Conservation (phyloP, 2,329 filamentous ascomycete species). For the Penicillium olsonii region DNA sequence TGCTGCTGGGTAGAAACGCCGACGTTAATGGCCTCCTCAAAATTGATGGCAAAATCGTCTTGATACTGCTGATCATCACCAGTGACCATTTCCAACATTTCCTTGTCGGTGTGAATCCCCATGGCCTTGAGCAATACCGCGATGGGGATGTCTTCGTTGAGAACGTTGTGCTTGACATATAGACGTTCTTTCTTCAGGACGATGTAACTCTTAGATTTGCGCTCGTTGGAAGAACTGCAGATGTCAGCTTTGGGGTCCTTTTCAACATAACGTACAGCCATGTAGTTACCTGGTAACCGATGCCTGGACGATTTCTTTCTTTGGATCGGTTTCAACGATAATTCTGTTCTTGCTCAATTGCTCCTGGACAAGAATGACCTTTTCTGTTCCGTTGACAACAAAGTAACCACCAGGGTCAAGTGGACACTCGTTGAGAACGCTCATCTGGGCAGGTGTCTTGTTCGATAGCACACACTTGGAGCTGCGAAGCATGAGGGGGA, state of each 20-base stretch:
- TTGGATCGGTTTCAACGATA: slow-evolving; percentile 89
- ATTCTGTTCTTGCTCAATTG: slow-evolving; percentile 99
- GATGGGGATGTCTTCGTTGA: slow-evolving; percentile 92
- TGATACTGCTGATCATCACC: slow-evolving; percentile 87
- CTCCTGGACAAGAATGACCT: slow-evolving; percentile 97
- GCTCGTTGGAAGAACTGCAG: slow-evolving; percentile 88
- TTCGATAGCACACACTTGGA: slow-evolving; percentile 85
- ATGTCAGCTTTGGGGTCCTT: slow-evolving; percentile 15
- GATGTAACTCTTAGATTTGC: slow-evolving; percentile 97
- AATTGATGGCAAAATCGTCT: slow-evolving; percentile 92
- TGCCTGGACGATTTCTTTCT: slow-evolving; percentile 90
- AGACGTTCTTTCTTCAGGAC: slow-evolving; percentile 91
- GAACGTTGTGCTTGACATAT: slow-evolving; percentile 85
- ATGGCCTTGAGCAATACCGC: slow-evolving; percentile 91
- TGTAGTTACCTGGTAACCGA: slow-evolving; percentile 71
- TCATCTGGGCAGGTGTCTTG: slow-evolving; percentile 86
- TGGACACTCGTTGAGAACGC: slow-evolving; percentile 89
- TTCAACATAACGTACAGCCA: not conserved
- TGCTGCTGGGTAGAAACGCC: slow-evolving; percentile 92
- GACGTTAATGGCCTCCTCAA: slow-evolving; percentile 83
- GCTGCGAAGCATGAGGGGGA: slow-evolving; percentile 97
- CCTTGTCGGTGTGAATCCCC: slow-evolving; percentile 89
- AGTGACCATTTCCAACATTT: slow-evolving; percentile 88
- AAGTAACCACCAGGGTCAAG: slow-evolving; percentile 97
- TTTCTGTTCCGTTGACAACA: slow-evolving; percentile 95